phyloP scores from a whole-genome alignment of 345 rosid species.

The Dipteronia sinensis region DNA sequence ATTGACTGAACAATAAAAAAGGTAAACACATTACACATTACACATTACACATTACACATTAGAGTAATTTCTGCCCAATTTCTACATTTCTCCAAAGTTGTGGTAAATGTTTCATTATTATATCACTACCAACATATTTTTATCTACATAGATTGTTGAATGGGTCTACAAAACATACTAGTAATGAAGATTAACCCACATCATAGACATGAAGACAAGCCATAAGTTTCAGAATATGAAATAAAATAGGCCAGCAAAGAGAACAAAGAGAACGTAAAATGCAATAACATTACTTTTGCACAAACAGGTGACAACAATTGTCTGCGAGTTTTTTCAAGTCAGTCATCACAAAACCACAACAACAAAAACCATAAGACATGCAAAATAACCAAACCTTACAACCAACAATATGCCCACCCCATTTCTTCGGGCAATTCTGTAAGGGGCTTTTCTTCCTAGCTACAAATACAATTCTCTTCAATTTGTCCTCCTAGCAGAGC shows the following conservation, averaged over 20 bases:
- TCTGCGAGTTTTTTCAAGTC: slow-evolving; percentile 31
- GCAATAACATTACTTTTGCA: slow-evolving; percentile 42
- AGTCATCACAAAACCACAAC: slow-evolving; percentile 39
- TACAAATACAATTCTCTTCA: slow-evolving; percentile 37
- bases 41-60: no score
- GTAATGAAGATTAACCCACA: neutral
- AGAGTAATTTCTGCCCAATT: neutral
- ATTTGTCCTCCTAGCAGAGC: slow-evolving; percentile 33
- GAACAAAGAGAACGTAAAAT: neutral
- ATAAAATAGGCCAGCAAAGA: neutral
- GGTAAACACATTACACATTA: no score
- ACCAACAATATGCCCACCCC: slow-evolving; percentile 27
- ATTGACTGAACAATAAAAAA: neutral
- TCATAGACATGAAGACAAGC: neutral
- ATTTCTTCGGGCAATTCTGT: slow-evolving; percentile 27
- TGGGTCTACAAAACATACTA: neutral
- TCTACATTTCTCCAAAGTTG: no score
- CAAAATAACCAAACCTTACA: slow-evolving; percentile 28
- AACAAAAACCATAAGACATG: slow-evolving; percentile 27
- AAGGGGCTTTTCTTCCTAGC: slow-evolving; percentile 36
- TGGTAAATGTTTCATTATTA: no score
- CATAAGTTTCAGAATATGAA: neutral
- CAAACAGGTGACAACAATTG: slow-evolving; percentile 37
- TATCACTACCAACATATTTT: no score
- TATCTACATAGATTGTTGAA: no score